Conservation (phyloP, 2,329 filamentous ascomycete species). For the Aspergillus clavatus region DNA sequence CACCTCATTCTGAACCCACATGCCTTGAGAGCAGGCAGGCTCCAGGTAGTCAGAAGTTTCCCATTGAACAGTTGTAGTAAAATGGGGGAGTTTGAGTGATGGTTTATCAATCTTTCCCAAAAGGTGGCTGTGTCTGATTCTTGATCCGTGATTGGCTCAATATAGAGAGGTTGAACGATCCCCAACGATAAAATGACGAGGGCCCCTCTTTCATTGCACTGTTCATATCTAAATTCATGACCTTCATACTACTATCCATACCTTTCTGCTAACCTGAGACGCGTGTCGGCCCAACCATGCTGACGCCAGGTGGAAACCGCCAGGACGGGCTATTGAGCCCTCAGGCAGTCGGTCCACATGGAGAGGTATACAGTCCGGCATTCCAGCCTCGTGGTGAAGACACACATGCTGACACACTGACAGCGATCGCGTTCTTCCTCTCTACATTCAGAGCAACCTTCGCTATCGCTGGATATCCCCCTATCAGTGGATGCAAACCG, state of each 20-base stretch:
- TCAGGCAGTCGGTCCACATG: constrained; percentile 7
- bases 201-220: background rate
- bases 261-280: constrained; percentile 4
- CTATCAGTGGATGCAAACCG: constrained; percentile 16
- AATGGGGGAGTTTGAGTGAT: background rate
- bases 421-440: constrained; percentile 6
- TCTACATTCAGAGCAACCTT: constrained; percentile 13
- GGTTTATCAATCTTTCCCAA: background rate
- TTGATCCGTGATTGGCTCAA: too few species aligned
- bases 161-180: too few species aligned
- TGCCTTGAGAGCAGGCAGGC: background rate
- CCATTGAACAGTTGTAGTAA: too few species aligned
- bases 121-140: too few species aligned
- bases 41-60: too few species aligned
- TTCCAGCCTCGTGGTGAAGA: background rate
- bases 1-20: too few species aligned
- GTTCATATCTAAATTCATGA: constrained; percentile 1
- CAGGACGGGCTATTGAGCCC: constrained; percentile 11
- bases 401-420: constrained; percentile 1
- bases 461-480: constrained; percentile 22
- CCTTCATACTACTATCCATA: background rate
- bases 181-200: too few species aligned
- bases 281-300: constrained; percentile 13
- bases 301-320: constrained; percentile 11
- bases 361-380: constrained; percentile 11